These are phyloP conservation scores for Boletus mariae DNA, from an alignment of 1,284 basidiomycete species.

Conservation along the genomic window DNA sequence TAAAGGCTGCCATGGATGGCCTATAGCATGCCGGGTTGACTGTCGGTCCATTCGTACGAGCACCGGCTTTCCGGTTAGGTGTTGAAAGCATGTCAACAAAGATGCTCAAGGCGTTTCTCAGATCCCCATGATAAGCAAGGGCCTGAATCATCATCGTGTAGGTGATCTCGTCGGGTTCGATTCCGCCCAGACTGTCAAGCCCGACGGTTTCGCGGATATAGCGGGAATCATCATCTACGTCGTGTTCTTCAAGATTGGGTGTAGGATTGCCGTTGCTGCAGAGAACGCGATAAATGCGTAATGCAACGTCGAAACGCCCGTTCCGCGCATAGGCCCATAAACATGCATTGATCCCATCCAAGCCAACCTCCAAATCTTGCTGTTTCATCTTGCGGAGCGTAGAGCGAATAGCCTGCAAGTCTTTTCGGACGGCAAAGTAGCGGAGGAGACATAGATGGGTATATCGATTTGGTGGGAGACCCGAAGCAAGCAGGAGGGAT, in stretches of 20 bases:
- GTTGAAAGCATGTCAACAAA: constrained; percentile 71
- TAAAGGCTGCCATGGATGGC: constrained; percentile 55
- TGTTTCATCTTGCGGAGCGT: constrained; percentile 50
- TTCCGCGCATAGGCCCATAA: constrained; percentile 62
- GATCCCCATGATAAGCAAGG: constrained; percentile 67
- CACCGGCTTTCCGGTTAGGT: constrained; percentile 37
- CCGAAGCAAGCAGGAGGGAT: constrained; percentile 49
- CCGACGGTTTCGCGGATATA: constrained; percentile 40
- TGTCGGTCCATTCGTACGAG: constrained; percentile 27
- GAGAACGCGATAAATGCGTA: constrained; percentile 60
- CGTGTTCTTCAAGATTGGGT: constrained; percentile 30
- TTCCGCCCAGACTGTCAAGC: constrained; percentile 41
- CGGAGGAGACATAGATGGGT: constrained; percentile 58
- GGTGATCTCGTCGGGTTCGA: constrained; percentile 60
- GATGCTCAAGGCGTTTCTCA: constrained; percentile 53
- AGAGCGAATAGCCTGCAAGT: constrained; percentile 51
- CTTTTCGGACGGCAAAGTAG: constrained; percentile 47
- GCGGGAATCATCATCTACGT: constrained; percentile 34
- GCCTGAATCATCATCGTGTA: constrained; percentile 69
- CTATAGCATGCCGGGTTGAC: constrained; percentile 34
- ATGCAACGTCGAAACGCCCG: constrained; percentile 51
- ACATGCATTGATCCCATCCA: constrained; percentile 64
- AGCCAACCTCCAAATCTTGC: constrained; percentile 48
- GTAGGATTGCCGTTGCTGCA: constrained; percentile 46
- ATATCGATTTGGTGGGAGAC: constrained; percentile 52